Evolutionary conservation across 345 rosid genomes (phyloP).

Genomic region (Camelina sativa): DNA sequence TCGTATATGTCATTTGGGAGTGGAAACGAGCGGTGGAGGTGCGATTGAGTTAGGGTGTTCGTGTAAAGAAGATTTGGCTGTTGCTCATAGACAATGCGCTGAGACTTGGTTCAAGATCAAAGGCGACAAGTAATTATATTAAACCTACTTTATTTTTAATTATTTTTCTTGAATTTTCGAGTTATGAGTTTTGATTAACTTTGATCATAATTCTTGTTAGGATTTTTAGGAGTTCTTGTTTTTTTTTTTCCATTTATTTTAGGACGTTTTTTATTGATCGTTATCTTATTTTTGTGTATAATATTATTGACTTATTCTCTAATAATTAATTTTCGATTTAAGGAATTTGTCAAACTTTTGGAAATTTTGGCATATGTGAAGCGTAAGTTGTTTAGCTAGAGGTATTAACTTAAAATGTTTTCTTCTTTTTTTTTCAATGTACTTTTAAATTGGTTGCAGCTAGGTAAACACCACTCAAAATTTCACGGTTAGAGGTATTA

Average conservation of each 20-base stretch:
- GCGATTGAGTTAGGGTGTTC: conserved; percentile 87
- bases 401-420: not conserved
- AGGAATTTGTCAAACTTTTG: not conserved
- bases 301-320: conserved; percentile 13
- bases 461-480: conserved; percentile 12
- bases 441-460: not conserved
- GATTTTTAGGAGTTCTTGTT: conserved; percentile 7
- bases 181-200: not conserved
- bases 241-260: not conserved
- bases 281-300: not conserved
- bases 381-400: conserved; percentile 5
- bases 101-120: conserved; percentile 98
- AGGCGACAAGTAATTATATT: conserved; percentile 68
- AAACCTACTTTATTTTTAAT: not conserved
- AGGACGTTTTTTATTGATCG: not conserved
- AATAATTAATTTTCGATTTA: not conserved
- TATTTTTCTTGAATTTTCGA: not conserved
- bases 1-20: conserved; percentile 88
- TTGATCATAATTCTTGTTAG: not conserved
- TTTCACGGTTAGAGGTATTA: too few species aligned
- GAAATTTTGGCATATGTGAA: not conserved
- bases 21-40: conserved; percentile 67
- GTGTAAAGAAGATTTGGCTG: conserved; percentile 90
- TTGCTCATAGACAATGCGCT: conserved; percentile 95
- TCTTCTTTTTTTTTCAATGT: not conserved